phyloP scores from a whole-genome alignment of 1,284 basidiomycete species.

The Apiotrichum gracile region DNA sequence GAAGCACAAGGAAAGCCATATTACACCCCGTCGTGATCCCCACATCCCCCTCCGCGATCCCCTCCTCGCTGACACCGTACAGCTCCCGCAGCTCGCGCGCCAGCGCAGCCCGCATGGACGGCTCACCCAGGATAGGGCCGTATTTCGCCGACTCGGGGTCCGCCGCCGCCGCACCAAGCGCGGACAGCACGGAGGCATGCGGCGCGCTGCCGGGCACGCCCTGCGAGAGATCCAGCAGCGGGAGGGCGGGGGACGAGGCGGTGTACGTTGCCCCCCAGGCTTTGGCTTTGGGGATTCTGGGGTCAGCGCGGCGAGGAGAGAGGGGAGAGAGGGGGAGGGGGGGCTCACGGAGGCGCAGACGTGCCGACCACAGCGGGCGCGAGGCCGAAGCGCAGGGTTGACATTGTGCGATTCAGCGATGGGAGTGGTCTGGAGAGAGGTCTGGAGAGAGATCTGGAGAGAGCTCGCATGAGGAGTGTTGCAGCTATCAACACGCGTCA shows the following conservation, averaged over 20 bases:
- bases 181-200: conserved; percentile 53
- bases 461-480: no score
- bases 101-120: conserved; percentile 55
- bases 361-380: conserved; percentile 31
- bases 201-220: conserved; percentile 63
- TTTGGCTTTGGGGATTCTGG: conserved; percentile 63
- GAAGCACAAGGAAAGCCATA: conserved; percentile 43
- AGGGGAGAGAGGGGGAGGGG: not conserved
- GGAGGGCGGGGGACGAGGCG: conserved; percentile 64
- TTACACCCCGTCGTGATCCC: conserved; percentile 46
- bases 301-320: not conserved
- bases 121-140: conserved; percentile 62
- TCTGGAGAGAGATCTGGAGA: no score
- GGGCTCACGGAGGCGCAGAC: conserved; percentile 20
- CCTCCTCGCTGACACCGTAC: conserved; percentile 51
- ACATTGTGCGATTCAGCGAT: not conserved
- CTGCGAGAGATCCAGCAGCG: conserved; percentile 70
- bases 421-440: not conserved
- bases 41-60: conserved; percentile 16
- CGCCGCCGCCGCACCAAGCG: conserved; percentile 52
- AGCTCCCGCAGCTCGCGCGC: conserved; percentile 59
- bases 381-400: conserved; percentile 14
- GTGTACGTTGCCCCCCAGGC: conserved; percentile 58
- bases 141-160: conserved; percentile 57
- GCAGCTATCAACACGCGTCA: no score